Evolutionary conservation across 2,329 filamentous ascomycete genomes (phyloP).

Genomic region (Sclerotinia minor): DNA sequence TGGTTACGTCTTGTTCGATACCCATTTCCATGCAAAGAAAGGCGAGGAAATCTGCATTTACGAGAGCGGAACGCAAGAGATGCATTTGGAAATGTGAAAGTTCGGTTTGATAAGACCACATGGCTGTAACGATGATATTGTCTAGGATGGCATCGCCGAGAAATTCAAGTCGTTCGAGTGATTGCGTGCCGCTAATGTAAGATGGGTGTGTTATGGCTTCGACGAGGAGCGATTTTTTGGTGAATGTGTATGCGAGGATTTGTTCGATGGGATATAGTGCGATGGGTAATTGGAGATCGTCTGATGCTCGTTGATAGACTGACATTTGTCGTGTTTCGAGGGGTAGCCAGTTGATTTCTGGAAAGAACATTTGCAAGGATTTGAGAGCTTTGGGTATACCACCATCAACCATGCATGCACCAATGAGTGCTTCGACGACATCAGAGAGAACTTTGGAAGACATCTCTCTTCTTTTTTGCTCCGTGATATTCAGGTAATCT

Average conservation of each 20-base stretch:
- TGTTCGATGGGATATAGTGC: constrained; percentile 54
- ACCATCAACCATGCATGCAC: constrained; percentile 69
- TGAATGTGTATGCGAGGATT: constrained; percentile 72
- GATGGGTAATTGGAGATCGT: constrained; percentile 43
- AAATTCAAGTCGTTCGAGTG: constrained; percentile 78
- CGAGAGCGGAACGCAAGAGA: constrained; percentile 69
- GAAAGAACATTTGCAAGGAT: constrained; percentile 68
- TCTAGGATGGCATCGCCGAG: constrained; percentile 86
- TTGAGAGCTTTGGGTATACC: constrained; percentile 61
- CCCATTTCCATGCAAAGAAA: constrained; percentile 68
- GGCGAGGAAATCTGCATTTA: constrained; percentile 77
- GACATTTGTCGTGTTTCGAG: constrained; percentile 45
- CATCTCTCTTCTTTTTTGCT: constrained; percentile 43
- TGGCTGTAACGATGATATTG: constrained; percentile 64
- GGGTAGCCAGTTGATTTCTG: constrained; percentile 56
- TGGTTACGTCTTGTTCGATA: constrained; percentile 42
- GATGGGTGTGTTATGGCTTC: constrained; percentile 83
- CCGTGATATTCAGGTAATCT: constrained; percentile 42
- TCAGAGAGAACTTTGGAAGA: constrained; percentile 84
- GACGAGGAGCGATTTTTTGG: constrained; percentile 64
- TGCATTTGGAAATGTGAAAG: constrained; percentile 68
- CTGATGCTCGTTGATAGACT: constrained; percentile 48
- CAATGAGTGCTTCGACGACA: constrained; percentile 82
- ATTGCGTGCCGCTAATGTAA: constrained; percentile 48
- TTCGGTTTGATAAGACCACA: constrained; percentile 50